These are phyloP conservation scores for Magnolia changhungtana DNA, from an alignment of 164 flowering plant species.

Conservation along the genomic window DNA sequence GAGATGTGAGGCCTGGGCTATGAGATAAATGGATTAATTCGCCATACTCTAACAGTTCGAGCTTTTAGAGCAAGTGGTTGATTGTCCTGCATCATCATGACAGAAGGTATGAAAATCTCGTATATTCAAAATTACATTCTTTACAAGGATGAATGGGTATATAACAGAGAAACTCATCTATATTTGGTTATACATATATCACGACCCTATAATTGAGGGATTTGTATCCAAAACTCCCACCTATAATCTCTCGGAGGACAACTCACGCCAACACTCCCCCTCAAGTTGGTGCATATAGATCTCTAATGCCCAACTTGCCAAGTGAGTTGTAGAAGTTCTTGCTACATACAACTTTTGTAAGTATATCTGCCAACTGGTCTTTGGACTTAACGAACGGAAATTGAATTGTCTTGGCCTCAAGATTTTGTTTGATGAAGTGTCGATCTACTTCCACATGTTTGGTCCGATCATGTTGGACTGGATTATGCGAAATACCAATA, in stretches of 20 bases:
- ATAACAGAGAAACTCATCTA: constrained; percentile 7
- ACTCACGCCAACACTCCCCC: neutral
- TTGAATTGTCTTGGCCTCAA: neutral
- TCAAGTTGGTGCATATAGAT: constrained; percentile 7
- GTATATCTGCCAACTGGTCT: neutral
- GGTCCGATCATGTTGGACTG: neutral
- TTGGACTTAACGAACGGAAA: no score
- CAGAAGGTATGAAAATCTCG: neutral
- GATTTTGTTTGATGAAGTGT: constrained; percentile 11
- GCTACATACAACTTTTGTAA: constrained; percentile 9
- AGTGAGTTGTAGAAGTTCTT: constrained; percentile 11
- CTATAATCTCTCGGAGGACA: neutral
- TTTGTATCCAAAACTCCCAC: neutral
- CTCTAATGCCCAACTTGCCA: constrained; percentile 10
- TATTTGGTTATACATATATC: constrained; percentile 4
- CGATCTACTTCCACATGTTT: constrained; percentile 3
- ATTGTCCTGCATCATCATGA: no score
- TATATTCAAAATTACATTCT: constrained; percentile 1
- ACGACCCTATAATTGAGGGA: neutral
- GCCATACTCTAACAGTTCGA: no score
- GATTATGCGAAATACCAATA: constrained; percentile 7
- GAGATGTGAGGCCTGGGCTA: no score
- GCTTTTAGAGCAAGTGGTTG: no score
- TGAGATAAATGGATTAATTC: no score
- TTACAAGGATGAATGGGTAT: constrained; percentile 11